Evolutionary conservation across 2,329 filamentous ascomycete species (phyloP).

Genomic region (Westerdykella aurantiaca): DNA sequence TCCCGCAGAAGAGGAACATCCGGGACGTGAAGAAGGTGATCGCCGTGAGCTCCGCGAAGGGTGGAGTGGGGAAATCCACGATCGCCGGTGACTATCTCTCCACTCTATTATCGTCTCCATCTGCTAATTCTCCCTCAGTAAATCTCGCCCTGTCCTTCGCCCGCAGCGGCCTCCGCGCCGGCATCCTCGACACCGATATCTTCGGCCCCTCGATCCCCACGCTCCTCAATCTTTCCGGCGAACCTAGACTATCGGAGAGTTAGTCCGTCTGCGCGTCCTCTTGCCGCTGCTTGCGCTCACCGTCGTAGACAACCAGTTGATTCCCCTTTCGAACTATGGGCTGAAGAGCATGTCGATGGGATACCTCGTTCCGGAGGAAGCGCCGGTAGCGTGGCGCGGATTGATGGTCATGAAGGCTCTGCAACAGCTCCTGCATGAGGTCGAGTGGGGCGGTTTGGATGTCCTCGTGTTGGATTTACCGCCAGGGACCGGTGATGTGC

Average conservation of each 20-base stretch:
- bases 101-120: background rate
- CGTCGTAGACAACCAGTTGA: constrained; percentile 63
- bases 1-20: constrained; percentile 76
- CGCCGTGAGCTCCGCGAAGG: constrained; percentile 94
- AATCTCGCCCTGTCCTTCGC: constrained; percentile 88
- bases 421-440: constrained; percentile 90
- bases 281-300: background rate
- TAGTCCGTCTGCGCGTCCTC: constrained; percentile 28
- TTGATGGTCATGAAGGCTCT: constrained; percentile 97
- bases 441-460: constrained; percentile 87
- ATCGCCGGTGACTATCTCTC: constrained; percentile 58
- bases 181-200: constrained; percentile 92
- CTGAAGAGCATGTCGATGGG: constrained; percentile 99
- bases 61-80: constrained; percentile 96
- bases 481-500: constrained; percentile 90
- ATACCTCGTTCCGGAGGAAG: constrained; percentile 73
- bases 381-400: constrained; percentile 89
- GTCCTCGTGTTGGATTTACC: constrained; percentile 85
- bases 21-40: constrained; percentile 84
- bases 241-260: constrained; percentile 71
- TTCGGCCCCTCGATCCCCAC: constrained; percentile 95
- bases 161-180: constrained; percentile 70
- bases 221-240: constrained; percentile 72
- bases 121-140: constrained; percentile 30
- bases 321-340: constrained; percentile 90